These are phyloP conservation scores for Dimocarpus longan DNA, from an alignment of 345 rosid genomes.

Conservation along the genomic window DNA sequence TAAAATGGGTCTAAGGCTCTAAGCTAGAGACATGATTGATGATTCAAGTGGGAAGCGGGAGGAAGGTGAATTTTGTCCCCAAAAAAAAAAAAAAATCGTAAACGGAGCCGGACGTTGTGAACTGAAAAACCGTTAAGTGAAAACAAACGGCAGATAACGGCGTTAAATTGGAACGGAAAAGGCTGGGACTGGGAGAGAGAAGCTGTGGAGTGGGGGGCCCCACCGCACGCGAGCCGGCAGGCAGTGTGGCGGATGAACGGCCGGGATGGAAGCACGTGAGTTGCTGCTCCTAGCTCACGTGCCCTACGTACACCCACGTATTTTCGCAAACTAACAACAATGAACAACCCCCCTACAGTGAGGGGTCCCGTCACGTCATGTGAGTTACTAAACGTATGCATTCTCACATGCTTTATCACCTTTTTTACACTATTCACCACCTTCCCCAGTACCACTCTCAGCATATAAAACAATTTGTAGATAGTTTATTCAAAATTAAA, in stretches of 20 bases:
- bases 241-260: slow-evolving; percentile 43
- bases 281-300: slow-evolving; percentile 37
- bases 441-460: too few relatives aligned
- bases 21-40: too few relatives aligned
- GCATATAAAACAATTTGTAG: too few relatives aligned
- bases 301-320: slow-evolving; percentile 19
- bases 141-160: slow-evolving; percentile 9
- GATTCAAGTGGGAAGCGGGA: too few relatives aligned
- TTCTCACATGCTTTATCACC: neutral
- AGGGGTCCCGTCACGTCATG: slow-evolving; percentile 18
- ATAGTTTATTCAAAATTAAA: too few relatives aligned
- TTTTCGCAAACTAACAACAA: neutral
- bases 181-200: neutral
- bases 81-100: too few relatives aligned
- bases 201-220: slow-evolving; percentile 11
- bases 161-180: neutral
- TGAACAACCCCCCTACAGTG: neutral
- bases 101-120: neutral
- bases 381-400: neutral
- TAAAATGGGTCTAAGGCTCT: too few relatives aligned
- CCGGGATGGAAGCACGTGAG: slow-evolving; percentile 56
- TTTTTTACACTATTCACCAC: neutral
- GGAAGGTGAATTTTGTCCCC: neutral
- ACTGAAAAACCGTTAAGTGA: slow-evolving; percentile 15
- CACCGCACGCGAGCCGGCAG: slow-evolving; percentile 45